Evolutionary conservation across 2,329 filamentous ascomycete species (phyloP).

Genomic region (Diaporthe australafricana): DNA sequence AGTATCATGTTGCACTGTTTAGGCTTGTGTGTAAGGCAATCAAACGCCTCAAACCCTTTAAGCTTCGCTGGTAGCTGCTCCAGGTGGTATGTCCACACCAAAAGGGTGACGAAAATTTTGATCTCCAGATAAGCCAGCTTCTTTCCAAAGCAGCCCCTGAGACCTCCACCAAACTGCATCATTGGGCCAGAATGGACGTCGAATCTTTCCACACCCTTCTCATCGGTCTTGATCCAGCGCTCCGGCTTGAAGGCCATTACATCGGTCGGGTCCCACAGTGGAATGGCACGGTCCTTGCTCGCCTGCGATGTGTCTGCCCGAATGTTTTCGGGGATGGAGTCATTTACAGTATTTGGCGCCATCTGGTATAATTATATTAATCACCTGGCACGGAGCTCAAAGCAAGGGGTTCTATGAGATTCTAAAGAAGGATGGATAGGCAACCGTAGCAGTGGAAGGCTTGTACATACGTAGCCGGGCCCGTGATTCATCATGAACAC

Average conservation of each 20-base stretch:
- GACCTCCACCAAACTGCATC: constrained; percentile 42
- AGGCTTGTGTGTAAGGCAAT: constrained; percentile 28
- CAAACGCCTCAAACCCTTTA: constrained; percentile 10
- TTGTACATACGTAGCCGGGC: constrained; percentile 16
- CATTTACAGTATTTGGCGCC: constrained; percentile 12
- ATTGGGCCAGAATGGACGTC: constrained; percentile 42
- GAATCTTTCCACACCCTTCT: constrained; percentile 34
- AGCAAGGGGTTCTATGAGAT: too few relatives aligned
- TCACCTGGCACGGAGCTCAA: too few relatives aligned
- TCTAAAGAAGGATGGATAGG: too few relatives aligned
- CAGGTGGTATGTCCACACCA: constrained; percentile 45
- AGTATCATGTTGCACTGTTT: constrained; percentile 28
- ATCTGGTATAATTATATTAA: too few relatives aligned
- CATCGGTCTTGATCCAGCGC: constrained; percentile 29
- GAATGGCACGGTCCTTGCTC: neutral
- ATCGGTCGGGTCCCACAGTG: constrained; percentile 17
- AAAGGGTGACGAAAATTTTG: constrained; percentile 39
- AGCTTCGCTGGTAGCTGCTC: constrained; percentile 42
- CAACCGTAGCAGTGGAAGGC: too few relatives aligned
- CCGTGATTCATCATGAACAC: constrained; percentile 55
- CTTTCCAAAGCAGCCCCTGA: constrained; percentile 44
- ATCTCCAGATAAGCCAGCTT: constrained; percentile 46
- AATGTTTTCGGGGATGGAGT: constrained; percentile 3
- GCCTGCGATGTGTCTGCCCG: constrained; percentile 11
- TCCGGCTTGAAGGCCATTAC: constrained; percentile 29